Percentiles rank a stretch among this genome's conserved stretches.
Evolutionary conservation across 2,329 filamentous ascomycete genomes (phyloP).

Genomic region (Stachybotrys chartarum): DNA sequence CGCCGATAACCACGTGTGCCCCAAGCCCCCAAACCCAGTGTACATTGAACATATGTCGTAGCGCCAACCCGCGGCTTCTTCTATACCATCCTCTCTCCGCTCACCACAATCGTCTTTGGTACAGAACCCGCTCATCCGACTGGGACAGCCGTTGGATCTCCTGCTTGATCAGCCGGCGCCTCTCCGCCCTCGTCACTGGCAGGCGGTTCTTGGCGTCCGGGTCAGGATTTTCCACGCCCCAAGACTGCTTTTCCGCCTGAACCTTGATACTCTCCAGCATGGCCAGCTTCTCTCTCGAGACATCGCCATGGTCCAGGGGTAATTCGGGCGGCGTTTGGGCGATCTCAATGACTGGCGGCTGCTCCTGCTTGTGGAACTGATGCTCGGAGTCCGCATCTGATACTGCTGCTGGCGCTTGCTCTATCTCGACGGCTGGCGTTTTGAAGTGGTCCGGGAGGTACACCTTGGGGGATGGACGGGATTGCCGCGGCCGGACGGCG

Average conservation of each 20-base stretch:
- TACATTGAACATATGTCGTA: neutral
- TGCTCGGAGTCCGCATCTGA: constrained; percentile 26
- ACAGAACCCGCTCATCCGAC: constrained; percentile 38
- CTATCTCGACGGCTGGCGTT: constrained; percentile 34
- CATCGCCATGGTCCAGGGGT: constrained; percentile 6
- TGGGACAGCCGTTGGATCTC: constrained; percentile 44
- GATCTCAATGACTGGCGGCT: constrained; percentile 25
- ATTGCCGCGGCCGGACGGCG: constrained; percentile 49
- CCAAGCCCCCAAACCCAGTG: neutral
- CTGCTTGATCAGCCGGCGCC: constrained; percentile 50
- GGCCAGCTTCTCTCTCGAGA: constrained; percentile 17
- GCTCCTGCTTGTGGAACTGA: constrained; percentile 14
- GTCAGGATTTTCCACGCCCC: constrained; percentile 26
- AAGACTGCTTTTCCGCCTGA: constrained; percentile 23
- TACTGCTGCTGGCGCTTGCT: constrained; percentile 36
- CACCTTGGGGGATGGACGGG: constrained; percentile 41
- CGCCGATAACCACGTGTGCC: neutral
- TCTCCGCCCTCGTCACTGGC: constrained; percentile 43
- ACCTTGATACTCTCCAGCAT: constrained; percentile 23
- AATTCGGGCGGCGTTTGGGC: constrained; percentile 19
- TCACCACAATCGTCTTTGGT: constrained; percentile 49
- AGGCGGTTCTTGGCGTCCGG: constrained; percentile 31
- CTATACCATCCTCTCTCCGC: neutral
- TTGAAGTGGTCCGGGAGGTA: constrained; percentile 45
- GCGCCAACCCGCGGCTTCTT: neutral